These are phyloP conservation scores for Blastobotrys apis DNA, from an alignment of 1,139 yeast genomes.

Conservation along the genomic window DNA sequence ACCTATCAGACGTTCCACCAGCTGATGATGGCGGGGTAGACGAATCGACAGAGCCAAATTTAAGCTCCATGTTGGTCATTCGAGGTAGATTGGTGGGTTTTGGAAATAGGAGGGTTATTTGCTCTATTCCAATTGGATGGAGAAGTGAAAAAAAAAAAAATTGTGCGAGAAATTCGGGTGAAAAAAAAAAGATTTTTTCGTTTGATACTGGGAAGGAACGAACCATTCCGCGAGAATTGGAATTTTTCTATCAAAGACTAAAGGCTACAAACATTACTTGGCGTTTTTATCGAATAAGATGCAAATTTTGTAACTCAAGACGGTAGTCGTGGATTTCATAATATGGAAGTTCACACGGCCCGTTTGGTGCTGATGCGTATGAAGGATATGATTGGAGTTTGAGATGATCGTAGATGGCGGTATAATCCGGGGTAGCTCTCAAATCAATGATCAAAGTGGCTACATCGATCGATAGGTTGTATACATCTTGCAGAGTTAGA, in stretches of 20 bases:
- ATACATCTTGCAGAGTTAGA: too few relatives aligned
- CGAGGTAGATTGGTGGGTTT: neutral
- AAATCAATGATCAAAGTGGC: neutral
- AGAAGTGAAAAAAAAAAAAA: neutral
- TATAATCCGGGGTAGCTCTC: too few relatives aligned
- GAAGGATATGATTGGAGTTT: slow-evolving; percentile 4
- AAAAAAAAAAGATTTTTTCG: neutral
- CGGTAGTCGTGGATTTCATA: neutral
- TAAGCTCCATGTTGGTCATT: slow-evolving; percentile 10
- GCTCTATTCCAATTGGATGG: too few relatives aligned
- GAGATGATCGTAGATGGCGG: neutral
- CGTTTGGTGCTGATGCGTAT: neutral
- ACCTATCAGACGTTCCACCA: slow-evolving; percentile 4
- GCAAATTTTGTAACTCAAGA: neutral
- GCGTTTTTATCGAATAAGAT: neutral
- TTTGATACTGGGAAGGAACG: neutral
- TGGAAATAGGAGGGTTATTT: too few relatives aligned
- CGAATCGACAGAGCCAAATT: slow-evolving; percentile 11
- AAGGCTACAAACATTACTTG: neutral
- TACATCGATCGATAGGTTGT: neutral
- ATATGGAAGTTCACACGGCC: neutral
- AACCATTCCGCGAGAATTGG: neutral
- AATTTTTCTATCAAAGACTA: neutral
- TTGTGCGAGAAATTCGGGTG: neutral
- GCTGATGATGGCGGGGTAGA: slow-evolving; percentile 5